A percentile compares a stretch with the other conserved stretches of the same genome.
phyloP scores from a whole-genome alignment of 805 yeast species.

The Saccharomycopsis sp. region DNA sequence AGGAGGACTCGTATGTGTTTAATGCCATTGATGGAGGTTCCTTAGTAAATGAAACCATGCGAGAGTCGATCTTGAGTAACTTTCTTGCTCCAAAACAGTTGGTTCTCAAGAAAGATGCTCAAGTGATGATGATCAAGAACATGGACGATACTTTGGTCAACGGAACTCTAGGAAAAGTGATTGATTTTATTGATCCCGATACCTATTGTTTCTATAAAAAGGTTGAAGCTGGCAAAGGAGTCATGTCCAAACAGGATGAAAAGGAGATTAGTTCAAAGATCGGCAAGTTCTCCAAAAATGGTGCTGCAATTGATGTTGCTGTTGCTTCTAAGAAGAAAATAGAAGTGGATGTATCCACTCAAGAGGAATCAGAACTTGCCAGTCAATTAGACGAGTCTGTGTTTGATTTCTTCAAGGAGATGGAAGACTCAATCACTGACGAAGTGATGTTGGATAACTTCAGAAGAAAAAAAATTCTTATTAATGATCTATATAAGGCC shows the following conservation, averaged over 20 bases:
- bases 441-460: conserved; percentile 28
- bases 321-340: not conserved
- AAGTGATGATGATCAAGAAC: conserved; percentile 78
- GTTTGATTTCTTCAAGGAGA: conserved; percentile 40
- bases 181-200: conserved; percentile 49
- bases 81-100: conserved; percentile 57
- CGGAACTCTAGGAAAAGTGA: conserved; percentile 68
- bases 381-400: conserved; percentile 37
- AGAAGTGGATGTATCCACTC: not conserved
- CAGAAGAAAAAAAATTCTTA: conserved; percentile 41
- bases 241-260: not conserved
- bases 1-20: conserved; percentile 39
- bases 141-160: conserved; percentile 67
- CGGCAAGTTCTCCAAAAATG: conserved; percentile 16
- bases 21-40: conserved; percentile 52
- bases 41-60: conserved; percentile 34
- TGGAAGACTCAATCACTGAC: conserved; percentile 25
- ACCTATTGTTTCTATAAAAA: conserved; percentile 38
- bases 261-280: not conserved
- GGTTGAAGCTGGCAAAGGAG: conserved; percentile 19
- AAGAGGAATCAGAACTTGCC: conserved; percentile 8
- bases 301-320: conserved; percentile 21
- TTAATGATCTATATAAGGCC: conserved; percentile 37
- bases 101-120: conserved; percentile 61
- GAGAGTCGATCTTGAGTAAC: conserved; percentile 42